These are phyloP conservation scores for Trametes hirsuta DNA, from an alignment of 1,284 basidiomycete species.

Conservation along the genomic window DNA sequence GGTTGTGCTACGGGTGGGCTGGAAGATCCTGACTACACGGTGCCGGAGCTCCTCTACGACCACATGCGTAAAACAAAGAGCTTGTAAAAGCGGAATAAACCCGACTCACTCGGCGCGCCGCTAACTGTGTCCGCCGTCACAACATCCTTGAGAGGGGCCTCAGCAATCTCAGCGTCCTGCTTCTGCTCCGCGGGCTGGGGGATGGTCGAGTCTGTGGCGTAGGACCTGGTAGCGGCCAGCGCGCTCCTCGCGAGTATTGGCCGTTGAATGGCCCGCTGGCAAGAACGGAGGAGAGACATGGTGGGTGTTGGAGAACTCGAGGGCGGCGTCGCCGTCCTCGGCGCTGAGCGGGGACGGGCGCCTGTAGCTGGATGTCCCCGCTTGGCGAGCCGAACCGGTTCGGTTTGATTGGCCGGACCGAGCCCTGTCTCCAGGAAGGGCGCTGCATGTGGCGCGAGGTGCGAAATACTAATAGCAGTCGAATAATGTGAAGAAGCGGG, in stretches of 20 bases:
- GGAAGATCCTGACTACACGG: slow-evolving; percentile 91
- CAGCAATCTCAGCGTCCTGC: slow-evolving; percentile 42
- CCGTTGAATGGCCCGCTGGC: slow-evolving; percentile 34
- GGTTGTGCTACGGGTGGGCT: slow-evolving; percentile 94
- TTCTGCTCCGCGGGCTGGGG: slow-evolving; percentile 29
- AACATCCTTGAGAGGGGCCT: slow-evolving; percentile 51
- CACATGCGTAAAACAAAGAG: neutral
- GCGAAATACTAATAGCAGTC: neutral
- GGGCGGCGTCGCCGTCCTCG: slow-evolving; percentile 5
- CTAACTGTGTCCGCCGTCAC: slow-evolving; percentile 77
- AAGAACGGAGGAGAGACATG: slow-evolving; percentile 49
- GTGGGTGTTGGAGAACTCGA: slow-evolving; percentile 15
- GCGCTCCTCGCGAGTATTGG: slow-evolving; percentile 29
- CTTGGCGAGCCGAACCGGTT: slow-evolving; percentile 20
- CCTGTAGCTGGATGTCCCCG: neutral
- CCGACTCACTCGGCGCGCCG: slow-evolving; percentile 71
- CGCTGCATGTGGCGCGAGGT: neutral
- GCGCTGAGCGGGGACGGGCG: slow-evolving; percentile 8
- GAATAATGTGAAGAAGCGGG: slow-evolving; percentile 6
- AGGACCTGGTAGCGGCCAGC: slow-evolving; percentile 19
- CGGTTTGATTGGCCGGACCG: neutral
- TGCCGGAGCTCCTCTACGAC: slow-evolving; percentile 82
- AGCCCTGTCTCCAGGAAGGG: neutral
- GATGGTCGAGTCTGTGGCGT: slow-evolving; percentile 32
- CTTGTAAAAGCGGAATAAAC: neutral